Conservation (phyloP, 495 filamentous ascomycete species). For the Trypethelium eluteriae region DNA sequence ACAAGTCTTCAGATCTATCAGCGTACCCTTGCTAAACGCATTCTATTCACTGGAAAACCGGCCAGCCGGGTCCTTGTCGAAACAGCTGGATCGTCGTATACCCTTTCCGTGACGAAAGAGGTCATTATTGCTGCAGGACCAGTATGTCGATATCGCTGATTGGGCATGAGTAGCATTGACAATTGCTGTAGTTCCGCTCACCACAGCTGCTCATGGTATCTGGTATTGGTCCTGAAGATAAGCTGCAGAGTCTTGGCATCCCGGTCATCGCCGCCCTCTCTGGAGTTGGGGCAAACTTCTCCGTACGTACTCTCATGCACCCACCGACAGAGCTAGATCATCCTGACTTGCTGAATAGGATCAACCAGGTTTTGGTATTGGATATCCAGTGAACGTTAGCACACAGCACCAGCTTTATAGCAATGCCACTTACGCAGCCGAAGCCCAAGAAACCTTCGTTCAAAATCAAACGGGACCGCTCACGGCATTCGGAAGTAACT, state of each 20-base stretch:
- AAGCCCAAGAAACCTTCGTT: background rate
- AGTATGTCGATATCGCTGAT: background rate
- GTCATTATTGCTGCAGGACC: constrained; percentile 51
- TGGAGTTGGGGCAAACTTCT: constrained; percentile 47
- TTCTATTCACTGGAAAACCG: constrained; percentile 42
- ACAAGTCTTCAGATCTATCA: constrained; percentile 33
- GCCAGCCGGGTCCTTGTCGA: constrained; percentile 46
- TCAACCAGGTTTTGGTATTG: background rate
- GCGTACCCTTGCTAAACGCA: constrained; percentile 36
- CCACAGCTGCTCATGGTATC: constrained; percentile 23
- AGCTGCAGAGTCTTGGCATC: constrained; percentile 21
- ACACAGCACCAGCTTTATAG: background rate
- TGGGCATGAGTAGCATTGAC: no score
- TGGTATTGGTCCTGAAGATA: constrained; percentile 21
- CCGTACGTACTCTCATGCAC: no score
- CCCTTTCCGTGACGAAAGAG: constrained; percentile 42
- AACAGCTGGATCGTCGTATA: constrained; percentile 31
- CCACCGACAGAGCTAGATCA: no score
- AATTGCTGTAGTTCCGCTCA: no score
- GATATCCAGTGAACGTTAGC: background rate
- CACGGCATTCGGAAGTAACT: background rate
- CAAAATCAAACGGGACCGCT: background rate
- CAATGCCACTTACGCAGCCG: background rate
- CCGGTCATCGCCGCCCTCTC: constrained; percentile 38
- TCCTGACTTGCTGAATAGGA: background rate